phyloP scores from a whole-genome alignment of 176 grass and related monocot species.

The Elymus sibiricus region DNA sequence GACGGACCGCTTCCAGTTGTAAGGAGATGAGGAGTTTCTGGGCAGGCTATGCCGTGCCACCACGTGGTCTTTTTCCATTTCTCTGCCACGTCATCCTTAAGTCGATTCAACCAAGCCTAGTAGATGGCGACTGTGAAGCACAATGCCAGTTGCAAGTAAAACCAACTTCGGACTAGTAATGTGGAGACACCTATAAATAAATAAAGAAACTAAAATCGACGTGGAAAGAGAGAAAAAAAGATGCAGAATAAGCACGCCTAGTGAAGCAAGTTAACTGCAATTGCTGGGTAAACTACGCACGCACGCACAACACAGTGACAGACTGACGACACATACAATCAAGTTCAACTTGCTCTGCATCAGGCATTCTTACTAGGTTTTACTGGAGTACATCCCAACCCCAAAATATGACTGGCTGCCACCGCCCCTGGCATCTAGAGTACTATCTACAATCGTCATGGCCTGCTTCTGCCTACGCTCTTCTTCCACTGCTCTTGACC shows the following conservation, averaged over 20 bases:
- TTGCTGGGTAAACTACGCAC: no score
- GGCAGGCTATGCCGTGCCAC: slow-evolving; percentile 4
- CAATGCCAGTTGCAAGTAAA: neutral
- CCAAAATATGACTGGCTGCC: neutral
- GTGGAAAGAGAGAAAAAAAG: no score
- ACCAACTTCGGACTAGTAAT: neutral
- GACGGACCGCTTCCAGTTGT: neutral
- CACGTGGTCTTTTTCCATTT: slow-evolving; percentile 3
- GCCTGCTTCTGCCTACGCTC: neutral
- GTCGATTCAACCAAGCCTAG: neutral
- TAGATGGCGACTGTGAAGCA: neutral
- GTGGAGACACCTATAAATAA: no score
- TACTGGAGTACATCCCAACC: neutral
- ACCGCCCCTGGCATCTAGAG: neutral
- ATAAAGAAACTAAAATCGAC: no score
- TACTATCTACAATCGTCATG: neutral
- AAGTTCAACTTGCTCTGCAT: neutral
- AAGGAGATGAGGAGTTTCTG: slow-evolving; percentile 41
- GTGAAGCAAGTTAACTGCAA: no score
- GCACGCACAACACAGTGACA: no score
- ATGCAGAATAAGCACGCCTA: no score
- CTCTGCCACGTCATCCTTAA: neutral
- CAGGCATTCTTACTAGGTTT: neutral
- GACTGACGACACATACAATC: no score
- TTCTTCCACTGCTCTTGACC: neutral